Base-by-base conservation (phyloP, 371 early-diverging fungal genomes). In the Funneliformis caledonium region DNA sequence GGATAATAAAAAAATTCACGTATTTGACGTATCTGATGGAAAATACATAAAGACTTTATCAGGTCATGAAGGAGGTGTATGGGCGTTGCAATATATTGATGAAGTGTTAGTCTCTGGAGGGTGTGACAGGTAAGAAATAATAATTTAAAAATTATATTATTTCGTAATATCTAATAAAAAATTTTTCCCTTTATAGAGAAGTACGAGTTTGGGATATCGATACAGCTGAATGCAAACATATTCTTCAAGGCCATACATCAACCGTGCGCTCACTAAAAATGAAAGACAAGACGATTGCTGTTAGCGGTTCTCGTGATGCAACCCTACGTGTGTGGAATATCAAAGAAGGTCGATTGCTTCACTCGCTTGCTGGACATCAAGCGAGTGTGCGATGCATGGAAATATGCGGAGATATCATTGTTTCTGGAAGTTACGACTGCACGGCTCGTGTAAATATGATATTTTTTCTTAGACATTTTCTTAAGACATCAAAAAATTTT, bases 41-140 rank as follows among this genome's bases (percentile, higher is more conserved):
- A 84, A 87, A n/a, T 85, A 92, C 48, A 82, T 91, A 47, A 87
- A 92, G 80, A 90, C 91, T 26, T 86, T 97, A n/a, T 88, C 88
- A 62, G 97, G 97, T 1, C 98, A 97, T 86, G 91, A 91, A 72
- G 97, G 97, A n/a, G 97, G 98, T 60, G 96, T 98, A 2, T 97
- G 98, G 98, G 94, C 96, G 16, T 88, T 97, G 65, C 94, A 95
- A 83, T 95, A 89, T 83, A 83, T 89, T 82, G 91, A 92, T 67
- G 92, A 90, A 50, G 88, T 88, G 11, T 77, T 95, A 50, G 92
- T 93, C 10, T 92, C 92, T 14, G 95, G 95, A 50, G 93, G 94
- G 33, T 94, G 92, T 72, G 96, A 95, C 83, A 91, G 92, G 90
- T 92, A 92, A 82, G 80, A 80, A 22, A 37, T 37, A 37, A 37